These are phyloP conservation scores for Anthoceros angustus DNA, from an alignment of 225 moss, liverwort and hornwort genomes.

Conservation along the genomic window DNA sequence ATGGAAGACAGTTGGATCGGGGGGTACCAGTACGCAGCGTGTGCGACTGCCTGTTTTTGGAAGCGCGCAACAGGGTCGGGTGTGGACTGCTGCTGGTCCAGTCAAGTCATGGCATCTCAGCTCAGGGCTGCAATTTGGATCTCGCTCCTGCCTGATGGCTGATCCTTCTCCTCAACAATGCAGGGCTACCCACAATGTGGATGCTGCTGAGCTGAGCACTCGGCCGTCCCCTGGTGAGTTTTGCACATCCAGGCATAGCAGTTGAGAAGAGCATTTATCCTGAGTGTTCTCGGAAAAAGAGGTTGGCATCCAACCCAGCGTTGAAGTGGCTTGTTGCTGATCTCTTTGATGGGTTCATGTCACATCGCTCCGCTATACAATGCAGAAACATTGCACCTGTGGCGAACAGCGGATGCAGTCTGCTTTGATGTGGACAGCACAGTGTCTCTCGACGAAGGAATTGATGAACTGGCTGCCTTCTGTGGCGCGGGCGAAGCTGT, in stretches of 20 bases:
- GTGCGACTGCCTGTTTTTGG: too few relatives aligned
- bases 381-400: constrained; percentile 40
- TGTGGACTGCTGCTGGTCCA: too few relatives aligned
- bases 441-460: constrained; percentile 77
- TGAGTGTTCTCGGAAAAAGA: too few relatives aligned
- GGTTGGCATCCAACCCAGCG: too few relatives aligned
- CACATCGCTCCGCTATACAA: too few relatives aligned
- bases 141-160: not conserved
- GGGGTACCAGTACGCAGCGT: too few relatives aligned
- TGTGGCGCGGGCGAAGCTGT: constrained; percentile 82
- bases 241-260: too few relatives aligned
- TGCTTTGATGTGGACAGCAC: constrained; percentile 91
- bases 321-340: too few relatives aligned
- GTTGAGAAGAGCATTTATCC: too few relatives aligned
- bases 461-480: constrained; percentile 72
- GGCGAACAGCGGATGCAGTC: constrained; percentile 63
- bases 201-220: not conserved
- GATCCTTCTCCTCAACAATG: not conserved
- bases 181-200: not conserved
- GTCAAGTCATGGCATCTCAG: not conserved
- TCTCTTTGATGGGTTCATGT: too few relatives aligned
- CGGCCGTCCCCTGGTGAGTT: not conserved
- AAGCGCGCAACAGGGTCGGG: too few relatives aligned
- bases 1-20: too few relatives aligned
- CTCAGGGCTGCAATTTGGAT: not conserved